Evolutionary conservation across 768 basidiomycete species (phyloP).

Genomic region (Cubamyces sp.): DNA sequence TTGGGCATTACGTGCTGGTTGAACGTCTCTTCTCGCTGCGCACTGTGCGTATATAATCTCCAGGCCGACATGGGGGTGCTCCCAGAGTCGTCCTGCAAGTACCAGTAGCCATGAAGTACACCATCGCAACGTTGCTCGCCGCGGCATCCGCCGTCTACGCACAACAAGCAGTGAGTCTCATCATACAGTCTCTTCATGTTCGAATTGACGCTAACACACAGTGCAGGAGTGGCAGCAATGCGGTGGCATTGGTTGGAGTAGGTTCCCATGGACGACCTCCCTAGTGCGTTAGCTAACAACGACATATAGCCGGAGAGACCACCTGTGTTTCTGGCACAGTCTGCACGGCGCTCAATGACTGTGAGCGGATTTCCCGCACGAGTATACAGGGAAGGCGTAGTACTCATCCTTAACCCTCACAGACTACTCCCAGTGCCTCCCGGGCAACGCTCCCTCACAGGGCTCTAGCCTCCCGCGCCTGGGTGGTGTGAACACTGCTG

Average conservation of each 20-base stretch:
- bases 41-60: slow-evolving; percentile 16
- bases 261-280: neutral
- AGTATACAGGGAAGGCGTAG: neutral
- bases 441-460: slow-evolving; percentile 29
- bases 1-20: neutral
- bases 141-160: slow-evolving; percentile 29
- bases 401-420: neutral
- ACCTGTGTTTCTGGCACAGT: slow-evolving; percentile 35
- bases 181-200: neutral
- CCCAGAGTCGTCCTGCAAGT: slow-evolving; percentile 1
- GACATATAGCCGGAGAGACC: slow-evolving; percentile 31
- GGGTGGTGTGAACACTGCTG: slow-evolving; percentile 54
- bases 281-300: neutral
- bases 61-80: neutral
- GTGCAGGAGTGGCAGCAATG: slow-evolving; percentile 34
- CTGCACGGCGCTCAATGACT: slow-evolving; percentile 33
- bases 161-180: slow-evolving; percentile 27
- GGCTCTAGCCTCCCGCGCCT: slow-evolving; percentile 40
- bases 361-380: slow-evolving; percentile 18
- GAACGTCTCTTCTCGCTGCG: neutral
- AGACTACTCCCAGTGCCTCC: slow-evolving; percentile 40
- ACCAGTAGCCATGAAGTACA: slow-evolving; percentile 28
- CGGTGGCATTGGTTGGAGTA: slow-evolving; percentile 36
- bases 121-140: slow-evolving; percentile 28
- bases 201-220: neutral